These are phyloP conservation scores for Fusarium acutatum DNA, from an alignment of 2,329 filamentous ascomycete genomes.

Conservation along the genomic window DNA sequence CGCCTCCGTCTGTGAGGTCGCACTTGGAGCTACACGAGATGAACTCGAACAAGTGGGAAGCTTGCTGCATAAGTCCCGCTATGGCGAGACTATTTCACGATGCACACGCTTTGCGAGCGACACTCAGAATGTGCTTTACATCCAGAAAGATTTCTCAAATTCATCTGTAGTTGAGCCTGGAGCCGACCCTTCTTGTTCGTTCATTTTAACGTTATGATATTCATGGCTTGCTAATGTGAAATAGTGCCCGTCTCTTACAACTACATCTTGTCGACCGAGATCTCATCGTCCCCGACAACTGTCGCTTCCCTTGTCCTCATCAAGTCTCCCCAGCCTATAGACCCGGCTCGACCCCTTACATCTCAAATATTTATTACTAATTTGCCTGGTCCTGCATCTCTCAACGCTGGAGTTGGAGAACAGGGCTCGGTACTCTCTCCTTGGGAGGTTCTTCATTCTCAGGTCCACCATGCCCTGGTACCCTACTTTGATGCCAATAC, in stretches of 20 bases:
- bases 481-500: slow-evolving; percentile 98
- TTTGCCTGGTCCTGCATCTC: slow-evolving; percentile 80
- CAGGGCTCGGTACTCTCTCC: slow-evolving; percentile 80
- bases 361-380: slow-evolving; percentile 94
- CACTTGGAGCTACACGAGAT: slow-evolving; percentile 76
- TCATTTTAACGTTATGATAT: neutral
- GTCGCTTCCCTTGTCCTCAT: slow-evolving; percentile 87
- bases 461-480: slow-evolving; percentile 89
- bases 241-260: slow-evolving; percentile 66
- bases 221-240: slow-evolving; percentile 12
- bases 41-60: slow-evolving; percentile 86
- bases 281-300: slow-evolving; percentile 81
- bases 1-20: slow-evolving; percentile 73
- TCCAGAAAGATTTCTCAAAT: slow-evolving; percentile 80
- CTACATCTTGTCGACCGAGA: slow-evolving; percentile 84
- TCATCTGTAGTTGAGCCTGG: slow-evolving; percentile 62
- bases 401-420: slow-evolving; percentile 71
- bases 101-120: slow-evolving; percentile 92
- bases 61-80: slow-evolving; percentile 76
- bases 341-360: slow-evolving; percentile 81
- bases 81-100: slow-evolving; percentile 83
- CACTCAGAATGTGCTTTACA: slow-evolving; percentile 86
- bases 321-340: slow-evolving; percentile 89
- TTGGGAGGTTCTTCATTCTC: slow-evolving; percentile 90
- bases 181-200: slow-evolving; percentile 55